A percentile compares a stretch with the other conserved stretches of the same genome.
These are phyloP conservation scores for Solanum chmielewskii DNA, from an alignment of 257 asterid species.

Conservation along the genomic window DNA sequence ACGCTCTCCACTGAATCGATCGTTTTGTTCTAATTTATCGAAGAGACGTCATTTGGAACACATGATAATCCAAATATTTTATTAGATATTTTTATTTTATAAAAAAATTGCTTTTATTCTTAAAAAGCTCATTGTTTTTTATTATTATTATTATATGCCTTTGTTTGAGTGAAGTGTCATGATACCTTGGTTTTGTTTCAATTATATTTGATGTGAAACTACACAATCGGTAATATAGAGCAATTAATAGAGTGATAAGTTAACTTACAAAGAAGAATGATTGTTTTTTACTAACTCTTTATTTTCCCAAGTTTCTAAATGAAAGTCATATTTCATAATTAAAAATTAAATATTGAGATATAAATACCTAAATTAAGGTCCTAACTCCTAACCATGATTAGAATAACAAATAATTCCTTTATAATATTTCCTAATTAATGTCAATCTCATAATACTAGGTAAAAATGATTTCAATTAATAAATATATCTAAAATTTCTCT, in stretches of 20 bases:
- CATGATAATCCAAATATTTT: not conserved
- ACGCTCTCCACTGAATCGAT: not conserved
- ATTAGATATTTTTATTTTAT: not conserved
- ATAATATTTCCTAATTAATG: too few species aligned
- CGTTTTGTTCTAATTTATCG: too few species aligned
- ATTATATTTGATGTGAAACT: not conserved
- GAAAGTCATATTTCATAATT: too few species aligned
- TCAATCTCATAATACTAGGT: too few species aligned
- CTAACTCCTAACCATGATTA: too few species aligned
- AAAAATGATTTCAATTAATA: too few species aligned
- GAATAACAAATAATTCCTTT: too few species aligned
- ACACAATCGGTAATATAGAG: not conserved
- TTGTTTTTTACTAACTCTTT: conserved; percentile 19
- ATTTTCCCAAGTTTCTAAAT: too few species aligned
- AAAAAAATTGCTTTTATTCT: not conserved
- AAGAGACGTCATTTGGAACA: not conserved
- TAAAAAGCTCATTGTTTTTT: not conserved
- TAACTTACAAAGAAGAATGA: conserved; percentile 41
- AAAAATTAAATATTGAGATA: too few species aligned
- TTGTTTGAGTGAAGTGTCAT: not conserved
- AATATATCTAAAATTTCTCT: too few species aligned
- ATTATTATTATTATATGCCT: too few species aligned
- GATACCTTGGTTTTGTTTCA: not conserved
- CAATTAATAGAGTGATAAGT: not conserved
- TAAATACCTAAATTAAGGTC: too few species aligned